Conservation (phyloP, 192 early-diverging fungal genomes). For the Lobosporangium transversale region DNA sequence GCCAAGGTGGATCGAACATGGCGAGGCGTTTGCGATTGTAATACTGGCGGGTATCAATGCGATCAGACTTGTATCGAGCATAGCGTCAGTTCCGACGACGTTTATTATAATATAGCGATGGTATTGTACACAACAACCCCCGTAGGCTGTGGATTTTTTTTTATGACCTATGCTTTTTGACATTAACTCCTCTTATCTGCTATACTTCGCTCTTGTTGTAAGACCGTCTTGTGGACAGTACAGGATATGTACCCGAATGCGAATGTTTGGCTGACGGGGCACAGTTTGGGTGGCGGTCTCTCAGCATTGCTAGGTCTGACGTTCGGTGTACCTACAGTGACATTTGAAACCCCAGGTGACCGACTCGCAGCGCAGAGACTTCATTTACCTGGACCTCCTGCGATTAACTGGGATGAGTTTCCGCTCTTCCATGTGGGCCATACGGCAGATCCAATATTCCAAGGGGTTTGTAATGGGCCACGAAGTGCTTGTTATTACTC, state of each 20-base stretch:
- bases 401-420: conserved; percentile 60
- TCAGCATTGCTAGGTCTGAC: conserved; percentile 84
- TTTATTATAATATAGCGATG: conserved; percentile 63
- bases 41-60: conserved; percentile 66
- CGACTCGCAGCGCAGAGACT: conserved; percentile 78
- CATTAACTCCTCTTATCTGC: too few species aligned
- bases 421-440: conserved; percentile 94
- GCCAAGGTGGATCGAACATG: conserved; percentile 87
- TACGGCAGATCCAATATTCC: conserved; percentile 90
- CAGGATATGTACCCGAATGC: conserved; percentile 71
- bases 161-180: neutral
- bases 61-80: conserved; percentile 68
- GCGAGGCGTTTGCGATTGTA: conserved; percentile 90
- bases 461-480: conserved; percentile 80
- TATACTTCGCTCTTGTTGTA: too few species aligned
- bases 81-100: conserved; percentile 65
- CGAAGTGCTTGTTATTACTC: conserved; percentile 32
- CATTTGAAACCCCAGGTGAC: conserved; percentile 89
- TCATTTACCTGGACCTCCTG: conserved; percentile 72
- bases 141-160: too few species aligned
- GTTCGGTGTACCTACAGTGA: conserved; percentile 85
- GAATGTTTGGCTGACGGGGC: conserved; percentile 84
- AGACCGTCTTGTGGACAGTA: conserved; percentile 77
- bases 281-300: conserved; percentile 72
- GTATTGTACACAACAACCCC: too few species aligned